These are phyloP conservation scores for Lentinula boryana DNA, from an alignment of 768 basidiomycete genomes.

Conservation along the genomic window DNA sequence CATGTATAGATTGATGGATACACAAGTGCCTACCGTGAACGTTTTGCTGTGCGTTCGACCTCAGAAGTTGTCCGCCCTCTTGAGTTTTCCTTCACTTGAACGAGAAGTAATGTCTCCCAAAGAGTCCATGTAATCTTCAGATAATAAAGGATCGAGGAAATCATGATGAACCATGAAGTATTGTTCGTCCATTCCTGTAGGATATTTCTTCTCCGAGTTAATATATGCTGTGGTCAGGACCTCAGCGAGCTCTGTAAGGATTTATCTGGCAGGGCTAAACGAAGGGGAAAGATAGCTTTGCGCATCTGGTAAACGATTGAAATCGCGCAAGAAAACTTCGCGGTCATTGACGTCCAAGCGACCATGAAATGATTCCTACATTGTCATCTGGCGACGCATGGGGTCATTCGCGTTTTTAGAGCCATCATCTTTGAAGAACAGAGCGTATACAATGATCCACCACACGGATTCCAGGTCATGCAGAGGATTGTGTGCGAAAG, in stretches of 20 bases:
- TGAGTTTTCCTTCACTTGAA: too few relatives aligned
- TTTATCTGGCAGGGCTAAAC: not conserved
- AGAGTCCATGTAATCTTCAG: too few relatives aligned
- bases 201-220: not conserved
- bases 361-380: not conserved
- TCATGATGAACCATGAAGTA: not conserved
- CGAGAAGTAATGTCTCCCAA: too few relatives aligned
- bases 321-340: not conserved
- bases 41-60: too few relatives aligned
- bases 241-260: not conserved
- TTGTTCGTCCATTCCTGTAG: not conserved
- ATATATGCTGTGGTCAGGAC: not conserved
- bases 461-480: not conserved
- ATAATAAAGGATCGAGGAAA: not conserved
- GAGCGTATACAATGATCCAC: too few relatives aligned
- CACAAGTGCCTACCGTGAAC: too few relatives aligned
- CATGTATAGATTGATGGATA: too few relatives aligned
- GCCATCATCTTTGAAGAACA: too few relatives aligned
- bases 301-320: not conserved
- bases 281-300: not conserved
- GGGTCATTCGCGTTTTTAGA: too few relatives aligned
- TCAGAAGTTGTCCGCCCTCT: too few relatives aligned
- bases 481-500: not conserved
- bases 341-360: not conserved
- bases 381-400: too few relatives aligned